These are phyloP conservation scores for Geoglossum glabrum DNA, from an alignment of 495 filamentous ascomycete genomes.

Conservation along the genomic window DNA sequence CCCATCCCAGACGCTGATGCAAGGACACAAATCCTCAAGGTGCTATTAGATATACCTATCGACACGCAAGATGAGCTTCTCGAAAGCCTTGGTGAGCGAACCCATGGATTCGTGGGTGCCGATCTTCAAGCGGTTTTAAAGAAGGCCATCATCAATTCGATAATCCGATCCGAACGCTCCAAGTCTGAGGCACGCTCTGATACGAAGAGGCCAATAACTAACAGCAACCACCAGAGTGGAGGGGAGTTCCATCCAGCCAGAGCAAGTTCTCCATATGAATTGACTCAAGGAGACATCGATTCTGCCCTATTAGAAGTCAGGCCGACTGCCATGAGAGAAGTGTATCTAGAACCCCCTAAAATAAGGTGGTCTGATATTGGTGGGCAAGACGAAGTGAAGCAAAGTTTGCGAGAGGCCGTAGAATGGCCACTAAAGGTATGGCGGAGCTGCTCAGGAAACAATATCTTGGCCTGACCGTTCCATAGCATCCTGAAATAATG, in stretches of 20 bases:
- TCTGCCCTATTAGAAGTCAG: conserved; percentile 35
- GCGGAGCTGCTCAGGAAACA: not conserved
- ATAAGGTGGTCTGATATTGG: conserved; percentile 82
- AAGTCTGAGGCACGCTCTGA: not conserved
- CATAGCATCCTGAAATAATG: conserved; percentile 39
- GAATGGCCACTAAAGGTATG: conserved; percentile 45
- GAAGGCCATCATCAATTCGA: not conserved
- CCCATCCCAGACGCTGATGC: conserved; percentile 55
- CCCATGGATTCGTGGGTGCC: conserved; percentile 32
- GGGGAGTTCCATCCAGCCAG: not conserved
- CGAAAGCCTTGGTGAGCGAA: conserved; percentile 26
- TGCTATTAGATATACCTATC: conserved; percentile 21
- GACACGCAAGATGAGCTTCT: conserved; percentile 21
- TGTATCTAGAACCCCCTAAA: conserved; percentile 72
- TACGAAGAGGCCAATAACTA: conserved; percentile 3
- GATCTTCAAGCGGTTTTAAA: conserved; percentile 17
- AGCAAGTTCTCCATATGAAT: not conserved
- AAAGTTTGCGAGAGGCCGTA: conserved; percentile 39
- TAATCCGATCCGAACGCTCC: not conserved
- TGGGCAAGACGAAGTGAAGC: conserved; percentile 65
- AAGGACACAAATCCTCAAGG: conserved; percentile 52
- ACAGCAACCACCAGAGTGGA: not conserved
- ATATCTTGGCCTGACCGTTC: conserved; percentile 8
- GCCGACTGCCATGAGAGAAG: conserved; percentile 77
- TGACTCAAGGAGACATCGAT: conserved; percentile 23